phyloP scores from a whole-genome alignment of 306 rosid genomes.

The Fagus sylvatica region DNA sequence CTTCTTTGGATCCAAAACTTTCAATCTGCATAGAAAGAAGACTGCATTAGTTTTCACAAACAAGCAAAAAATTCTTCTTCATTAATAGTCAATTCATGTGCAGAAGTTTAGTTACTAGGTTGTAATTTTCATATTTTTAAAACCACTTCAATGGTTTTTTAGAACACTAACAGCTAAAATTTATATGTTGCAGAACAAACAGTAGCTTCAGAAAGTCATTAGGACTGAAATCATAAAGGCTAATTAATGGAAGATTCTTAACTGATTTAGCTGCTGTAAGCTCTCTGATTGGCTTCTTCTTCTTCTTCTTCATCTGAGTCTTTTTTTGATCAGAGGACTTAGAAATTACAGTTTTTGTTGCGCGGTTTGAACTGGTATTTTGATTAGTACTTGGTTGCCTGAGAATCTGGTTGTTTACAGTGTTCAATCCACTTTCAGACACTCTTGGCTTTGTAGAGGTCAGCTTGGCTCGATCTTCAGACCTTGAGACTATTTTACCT shows the following conservation, averaged over 20 bases:
- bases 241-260: constrained; percentile 37
- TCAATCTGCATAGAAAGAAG: constrained; percentile 48
- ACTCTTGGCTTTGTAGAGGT: constrained; percentile 45
- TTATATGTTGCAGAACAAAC: not conserved
- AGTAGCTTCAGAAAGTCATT: not conserved
- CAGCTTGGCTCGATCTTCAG: constrained; percentile 53
- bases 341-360: constrained; percentile 16
- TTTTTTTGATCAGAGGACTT: constrained; percentile 40
- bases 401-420: constrained; percentile 34
- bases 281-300: constrained; percentile 40
- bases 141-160: not conserved
- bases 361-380: constrained; percentile 32
- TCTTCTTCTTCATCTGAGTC: constrained; percentile 51
- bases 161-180: not conserved
- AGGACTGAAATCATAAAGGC: not conserved
- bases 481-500: constrained; percentile 39
- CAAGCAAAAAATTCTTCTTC: constrained; percentile 19
- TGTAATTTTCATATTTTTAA: constrained; percentile 1
- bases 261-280: constrained; percentile 39
- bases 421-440: constrained; percentile 43
- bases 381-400: constrained; percentile 32
- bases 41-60: constrained; percentile 24
- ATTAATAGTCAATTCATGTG: not conserved
- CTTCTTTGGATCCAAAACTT: constrained; percentile 38
- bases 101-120: constrained; percentile 9